A percentile compares a stretch with the other conserved stretches of the same genome.
Conservation (phyloP, 345 rosid genomes). For the Gossypium arboreum region DNA sequence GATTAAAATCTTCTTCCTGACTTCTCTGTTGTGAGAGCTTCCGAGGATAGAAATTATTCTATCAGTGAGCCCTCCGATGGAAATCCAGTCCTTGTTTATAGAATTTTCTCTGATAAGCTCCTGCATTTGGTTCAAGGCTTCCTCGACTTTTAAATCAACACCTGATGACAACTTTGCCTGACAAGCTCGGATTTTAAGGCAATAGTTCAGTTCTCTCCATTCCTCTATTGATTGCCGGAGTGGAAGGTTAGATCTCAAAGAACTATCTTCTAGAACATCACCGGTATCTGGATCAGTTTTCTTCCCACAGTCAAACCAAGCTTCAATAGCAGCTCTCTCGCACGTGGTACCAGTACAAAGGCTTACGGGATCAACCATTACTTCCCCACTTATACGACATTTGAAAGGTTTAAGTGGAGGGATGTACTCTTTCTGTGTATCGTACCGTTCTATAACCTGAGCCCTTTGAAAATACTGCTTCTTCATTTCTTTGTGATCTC, state of each 20-base stretch:
- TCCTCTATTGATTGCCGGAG: conserved; percentile 66
- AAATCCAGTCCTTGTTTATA: conserved; percentile 67
- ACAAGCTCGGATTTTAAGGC: conserved; percentile 57
- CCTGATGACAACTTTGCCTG: conserved; percentile 42
- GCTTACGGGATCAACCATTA: conserved; percentile 72
- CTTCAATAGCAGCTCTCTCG: conserved; percentile 59
- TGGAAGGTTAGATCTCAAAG: conserved; percentile 54
- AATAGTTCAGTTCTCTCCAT: conserved; percentile 69
- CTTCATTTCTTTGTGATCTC: conserved; percentile 49
- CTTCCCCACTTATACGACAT: conserved; percentile 38
- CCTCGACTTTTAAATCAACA: conserved; percentile 33
- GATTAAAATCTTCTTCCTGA: conserved; percentile 48
- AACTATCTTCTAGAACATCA: conserved; percentile 47
- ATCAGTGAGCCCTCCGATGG: conserved; percentile 55
- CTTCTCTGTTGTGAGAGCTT: conserved; percentile 39
- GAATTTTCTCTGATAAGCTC: conserved; percentile 53
- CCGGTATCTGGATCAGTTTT: conserved; percentile 57
- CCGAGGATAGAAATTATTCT: conserved; percentile 41
- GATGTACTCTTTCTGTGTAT: conserved; percentile 43
- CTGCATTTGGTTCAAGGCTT: conserved; percentile 52
- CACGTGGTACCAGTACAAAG: conserved; percentile 72
- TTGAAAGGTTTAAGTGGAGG: conserved; percentile 47
- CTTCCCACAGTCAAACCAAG: conserved; percentile 43
- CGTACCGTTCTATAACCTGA: conserved; percentile 45
- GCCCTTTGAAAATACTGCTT: conserved; percentile 47